Evolutionary conservation across 2,329 filamentous ascomycete species (phyloP).

Genomic region (Sarocladiaceae sp.): DNA sequence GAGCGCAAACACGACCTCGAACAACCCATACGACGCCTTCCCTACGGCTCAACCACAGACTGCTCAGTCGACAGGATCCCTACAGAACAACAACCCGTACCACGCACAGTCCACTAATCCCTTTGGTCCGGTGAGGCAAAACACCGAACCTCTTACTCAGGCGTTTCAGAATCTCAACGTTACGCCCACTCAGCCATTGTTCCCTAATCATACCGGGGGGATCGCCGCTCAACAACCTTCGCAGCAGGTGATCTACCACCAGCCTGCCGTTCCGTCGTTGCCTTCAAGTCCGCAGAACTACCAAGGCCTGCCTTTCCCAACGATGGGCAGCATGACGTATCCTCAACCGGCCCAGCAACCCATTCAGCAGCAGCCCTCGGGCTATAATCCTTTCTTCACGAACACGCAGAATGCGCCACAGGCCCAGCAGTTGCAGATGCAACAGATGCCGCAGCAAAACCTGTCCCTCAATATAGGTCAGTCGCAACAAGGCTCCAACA

Average conservation of each 20-base stretch:
- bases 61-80: slow-evolving; percentile 57
- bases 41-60: slow-evolving; percentile 51
- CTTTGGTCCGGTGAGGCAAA: slow-evolving; percentile 48
- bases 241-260: slow-evolving; percentile 36
- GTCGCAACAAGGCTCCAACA: slow-evolving; percentile 31
- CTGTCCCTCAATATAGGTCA: slow-evolving; percentile 34
- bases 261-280: slow-evolving; percentile 36
- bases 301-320: slow-evolving; percentile 32
- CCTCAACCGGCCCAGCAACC: slow-evolving; percentile 22
- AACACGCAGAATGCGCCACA: slow-evolving; percentile 15
- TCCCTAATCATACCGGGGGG: slow-evolving; percentile 71
- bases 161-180: slow-evolving; percentile 73
- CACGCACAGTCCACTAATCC: slow-evolving; percentile 55
- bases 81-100: slow-evolving; percentile 53
- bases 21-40: slow-evolving; percentile 63
- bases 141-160: slow-evolving; percentile 46
- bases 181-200: slow-evolving; percentile 54
- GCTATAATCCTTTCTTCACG: slow-evolving; percentile 48
- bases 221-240: slow-evolving; percentile 33
- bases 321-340: slow-evolving; percentile 36
- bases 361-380: slow-evolving; percentile 31
- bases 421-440: slow-evolving; percentile 12
- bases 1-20: slow-evolving; percentile 35
- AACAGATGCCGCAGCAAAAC: slow-evolving; percentile 28
- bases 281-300: slow-evolving; percentile 35